phyloP scores from a whole-genome alignment of 345 rosid species.

The Aurinia saxatilis region DNA sequence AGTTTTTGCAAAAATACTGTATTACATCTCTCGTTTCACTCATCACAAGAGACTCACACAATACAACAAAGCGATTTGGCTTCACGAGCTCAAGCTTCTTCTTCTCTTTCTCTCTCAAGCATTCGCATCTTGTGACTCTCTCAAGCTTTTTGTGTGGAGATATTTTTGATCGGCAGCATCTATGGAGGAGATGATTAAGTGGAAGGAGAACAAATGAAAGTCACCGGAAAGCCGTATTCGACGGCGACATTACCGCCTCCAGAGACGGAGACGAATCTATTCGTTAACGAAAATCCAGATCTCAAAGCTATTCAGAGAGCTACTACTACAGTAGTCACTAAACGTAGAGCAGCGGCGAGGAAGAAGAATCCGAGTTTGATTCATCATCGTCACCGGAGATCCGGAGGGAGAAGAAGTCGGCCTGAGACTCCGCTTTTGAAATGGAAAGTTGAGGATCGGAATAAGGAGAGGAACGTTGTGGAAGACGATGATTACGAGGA shows the following conservation, averaged over 20 bases:
- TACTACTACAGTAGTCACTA: conserved; percentile 18
- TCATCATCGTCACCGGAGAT: conserved; percentile 45
- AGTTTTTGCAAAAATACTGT: conserved; percentile 1
- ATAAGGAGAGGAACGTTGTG: conserved; percentile 15
- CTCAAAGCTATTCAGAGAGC: conserved; percentile 37
- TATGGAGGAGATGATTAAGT: conserved; percentile 18
- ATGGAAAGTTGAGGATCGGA: conserved; percentile 67
- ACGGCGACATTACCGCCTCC: conserved; percentile 38
- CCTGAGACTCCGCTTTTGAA: conserved; percentile 78
- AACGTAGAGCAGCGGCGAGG: conserved; percentile 47
- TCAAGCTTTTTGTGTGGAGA: conserved; percentile 2
- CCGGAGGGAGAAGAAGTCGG: conserved; percentile 51
- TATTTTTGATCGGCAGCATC: not conserved
- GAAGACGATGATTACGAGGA: conserved; percentile 39
- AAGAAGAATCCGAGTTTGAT: conserved; percentile 45
- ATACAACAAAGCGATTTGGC: conserved; percentile 13
- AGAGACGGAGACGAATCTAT: conserved; percentile 17
- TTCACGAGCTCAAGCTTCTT: conserved; percentile 16
- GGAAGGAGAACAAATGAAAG: conserved; percentile 46
- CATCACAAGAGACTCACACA: conserved; percentile 22
- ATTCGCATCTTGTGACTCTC: conserved; percentile 16
- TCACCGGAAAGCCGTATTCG: conserved; percentile 48
- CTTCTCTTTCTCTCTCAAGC: conserved; percentile 11
- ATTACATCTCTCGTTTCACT: conserved; percentile 19
- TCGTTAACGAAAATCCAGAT: conserved; percentile 42